Evolutionary conservation across 164 flowering plant species (phyloP).

Genomic region (Piper betle): DNA sequence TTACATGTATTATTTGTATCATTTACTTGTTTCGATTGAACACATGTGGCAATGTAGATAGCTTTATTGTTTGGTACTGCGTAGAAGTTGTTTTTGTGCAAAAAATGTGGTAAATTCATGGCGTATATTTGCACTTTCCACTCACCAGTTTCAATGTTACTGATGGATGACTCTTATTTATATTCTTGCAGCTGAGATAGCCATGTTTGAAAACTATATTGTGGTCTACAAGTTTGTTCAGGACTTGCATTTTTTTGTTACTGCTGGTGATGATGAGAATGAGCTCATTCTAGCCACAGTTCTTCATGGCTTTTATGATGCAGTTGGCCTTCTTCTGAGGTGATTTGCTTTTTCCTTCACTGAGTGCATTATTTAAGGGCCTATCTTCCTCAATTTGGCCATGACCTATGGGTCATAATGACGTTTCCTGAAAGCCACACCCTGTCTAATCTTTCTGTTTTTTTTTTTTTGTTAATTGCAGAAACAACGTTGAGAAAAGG

Average conservation of each 20-base stretch:
- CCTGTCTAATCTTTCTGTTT: background rate
- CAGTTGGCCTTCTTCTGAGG: slow-evolving; percentile 35
- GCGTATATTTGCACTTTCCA: no score
- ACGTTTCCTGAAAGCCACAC: background rate
- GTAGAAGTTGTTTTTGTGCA: no score
- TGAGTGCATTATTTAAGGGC: background rate
- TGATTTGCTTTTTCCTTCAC: slow-evolving; percentile 2
- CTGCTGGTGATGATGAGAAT: slow-evolving; percentile 47
- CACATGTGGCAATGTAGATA: no score
- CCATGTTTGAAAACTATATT: slow-evolving; percentile 32
- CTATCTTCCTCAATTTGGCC: background rate
- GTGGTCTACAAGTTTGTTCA: slow-evolving; percentile 34
- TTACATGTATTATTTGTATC: no score
- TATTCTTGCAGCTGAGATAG: slow-evolving; percentile 30
- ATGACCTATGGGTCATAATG: background rate
- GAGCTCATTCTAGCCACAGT: slow-evolving; percentile 38
- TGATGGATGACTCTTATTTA: background rate
- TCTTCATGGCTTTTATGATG: slow-evolving; percentile 57
- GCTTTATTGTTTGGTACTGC: no score
- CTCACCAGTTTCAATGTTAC: no score
- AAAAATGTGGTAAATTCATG: no score
- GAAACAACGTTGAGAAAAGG: slow-evolving; percentile 48
- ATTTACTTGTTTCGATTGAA: no score
- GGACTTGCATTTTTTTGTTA: slow-evolving; percentile 41
- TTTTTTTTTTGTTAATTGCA: slow-evolving; percentile 8